Conservation (phyloP, 305 asterid genomes). For the Fraxinus latifolia region DNA sequence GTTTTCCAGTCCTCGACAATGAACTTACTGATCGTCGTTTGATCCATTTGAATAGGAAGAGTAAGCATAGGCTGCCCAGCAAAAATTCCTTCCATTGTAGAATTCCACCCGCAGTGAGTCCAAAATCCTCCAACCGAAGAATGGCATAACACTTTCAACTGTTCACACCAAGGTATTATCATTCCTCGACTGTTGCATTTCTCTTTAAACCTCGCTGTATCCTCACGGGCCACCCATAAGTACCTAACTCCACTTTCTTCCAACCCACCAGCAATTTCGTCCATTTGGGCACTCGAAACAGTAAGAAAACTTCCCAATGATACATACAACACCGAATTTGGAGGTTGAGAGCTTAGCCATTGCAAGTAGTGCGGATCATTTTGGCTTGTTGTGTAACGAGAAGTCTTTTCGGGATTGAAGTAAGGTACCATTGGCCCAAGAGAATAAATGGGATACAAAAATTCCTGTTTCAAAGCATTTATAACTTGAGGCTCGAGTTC, state of each 20-base stretch:
- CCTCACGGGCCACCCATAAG: constrained; percentile 68
- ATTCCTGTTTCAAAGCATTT: constrained; percentile 39
- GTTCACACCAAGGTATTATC: constrained; percentile 59
- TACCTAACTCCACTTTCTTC: constrained; percentile 45
- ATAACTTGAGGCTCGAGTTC: constrained; percentile 44
- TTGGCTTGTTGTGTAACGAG: constrained; percentile 19
- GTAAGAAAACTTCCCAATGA: constrained; percentile 57
- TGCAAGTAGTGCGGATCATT: constrained; percentile 25
- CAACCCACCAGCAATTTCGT: constrained; percentile 48
- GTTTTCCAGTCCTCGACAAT: constrained; percentile 57
- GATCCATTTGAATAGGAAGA: constrained; percentile 50
- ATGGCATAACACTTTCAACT: constrained; percentile 45
- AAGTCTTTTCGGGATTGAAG: constrained; percentile 24
- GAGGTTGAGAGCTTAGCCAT: constrained; percentile 50
- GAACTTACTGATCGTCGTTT: constrained; percentile 38
- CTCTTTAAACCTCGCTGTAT: constrained; percentile 34
- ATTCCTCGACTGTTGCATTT: constrained; percentile 32
- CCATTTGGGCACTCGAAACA: constrained; percentile 48
- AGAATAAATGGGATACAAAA: constrained; percentile 46
- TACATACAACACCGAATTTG: constrained; percentile 44
- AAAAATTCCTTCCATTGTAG: constrained; percentile 47
- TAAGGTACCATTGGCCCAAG: constrained; percentile 58
- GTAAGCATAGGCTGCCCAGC: constrained; percentile 51
- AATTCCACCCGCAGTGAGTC: constrained; percentile 68
- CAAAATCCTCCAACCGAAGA: constrained; percentile 55